Conservation (phyloP, 202 grass and related monocot species). For the Panicum virgatum region DNA sequence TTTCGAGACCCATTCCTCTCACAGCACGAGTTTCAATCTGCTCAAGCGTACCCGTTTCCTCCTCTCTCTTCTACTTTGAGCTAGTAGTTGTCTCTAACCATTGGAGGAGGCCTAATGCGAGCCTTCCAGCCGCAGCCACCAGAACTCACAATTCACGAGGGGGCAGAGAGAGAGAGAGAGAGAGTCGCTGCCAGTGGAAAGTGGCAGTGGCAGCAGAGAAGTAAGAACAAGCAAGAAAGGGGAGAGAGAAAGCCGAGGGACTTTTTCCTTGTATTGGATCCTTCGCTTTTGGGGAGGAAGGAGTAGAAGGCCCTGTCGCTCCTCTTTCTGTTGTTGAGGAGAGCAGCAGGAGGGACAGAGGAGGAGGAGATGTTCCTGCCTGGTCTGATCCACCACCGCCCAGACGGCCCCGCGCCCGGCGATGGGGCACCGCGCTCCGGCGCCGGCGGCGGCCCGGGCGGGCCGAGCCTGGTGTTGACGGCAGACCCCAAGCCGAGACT, state of each 20-base stretch:
- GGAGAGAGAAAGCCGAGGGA: constrained; percentile 25
- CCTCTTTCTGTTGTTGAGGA: background rate
- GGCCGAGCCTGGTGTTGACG: constrained; percentile 90
- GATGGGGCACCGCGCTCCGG: constrained; percentile 40
- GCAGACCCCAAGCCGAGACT: constrained; percentile 92
- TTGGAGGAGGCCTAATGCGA: too few relatives aligned
- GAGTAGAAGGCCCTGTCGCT: background rate
- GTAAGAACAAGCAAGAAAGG: constrained; percentile 35
- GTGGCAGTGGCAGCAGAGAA: constrained; percentile 34
- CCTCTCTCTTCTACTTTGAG: too few relatives aligned
- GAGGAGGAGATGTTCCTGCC: constrained; percentile 52
- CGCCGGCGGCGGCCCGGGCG: constrained; percentile 14
- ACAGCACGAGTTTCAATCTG: too few relatives aligned
- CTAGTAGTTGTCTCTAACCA: too few relatives aligned
- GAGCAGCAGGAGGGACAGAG: constrained; percentile 8
- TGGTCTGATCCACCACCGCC: constrained; percentile 61
- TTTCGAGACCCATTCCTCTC: too few relatives aligned
- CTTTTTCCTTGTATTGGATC: constrained; percentile 65
- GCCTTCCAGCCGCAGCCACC: background rate
- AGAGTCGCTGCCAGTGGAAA: constrained; percentile 41
- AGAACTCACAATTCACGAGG: background rate
- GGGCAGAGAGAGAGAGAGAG: background rate
- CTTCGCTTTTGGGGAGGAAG: constrained; percentile 37
- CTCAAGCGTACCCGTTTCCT: too few relatives aligned
- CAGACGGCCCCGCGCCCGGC: constrained; percentile 37